Evolutionary conservation across 169 alveolate genomes (phyloP).

Genomic region (Cystoisospora suis): DNA sequence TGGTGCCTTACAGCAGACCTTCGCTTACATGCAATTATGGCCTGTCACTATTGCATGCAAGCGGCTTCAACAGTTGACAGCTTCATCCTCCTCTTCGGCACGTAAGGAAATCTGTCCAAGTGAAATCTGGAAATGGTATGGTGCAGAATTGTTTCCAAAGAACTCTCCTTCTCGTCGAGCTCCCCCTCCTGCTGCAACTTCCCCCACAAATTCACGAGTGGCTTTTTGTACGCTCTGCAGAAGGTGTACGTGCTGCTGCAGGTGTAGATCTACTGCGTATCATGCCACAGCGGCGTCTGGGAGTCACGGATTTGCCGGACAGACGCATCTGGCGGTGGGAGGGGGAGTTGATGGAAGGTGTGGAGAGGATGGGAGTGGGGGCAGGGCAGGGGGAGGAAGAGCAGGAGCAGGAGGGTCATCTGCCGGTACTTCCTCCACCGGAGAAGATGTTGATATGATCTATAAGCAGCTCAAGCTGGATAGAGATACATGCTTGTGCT

Average conservation of each 20-base stretch:
- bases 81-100: constrained; percentile 40
- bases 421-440: no score
- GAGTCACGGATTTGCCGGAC: neutral
- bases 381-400: neutral
- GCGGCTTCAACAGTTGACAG: constrained; percentile 43
- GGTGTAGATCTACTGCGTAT: constrained; percentile 31
- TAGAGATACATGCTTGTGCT: constrained; percentile 47
- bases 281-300: constrained; percentile 4
- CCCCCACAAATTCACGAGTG: constrained; percentile 3
- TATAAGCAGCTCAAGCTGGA: neutral
- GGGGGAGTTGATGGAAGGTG: neutral
- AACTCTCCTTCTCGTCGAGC: neutral
- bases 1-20: constrained; percentile 83
- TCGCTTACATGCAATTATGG: constrained; percentile 86
- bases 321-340: neutral
- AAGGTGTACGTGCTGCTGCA: constrained; percentile 59
- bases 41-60: constrained; percentile 77
- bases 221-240: constrained; percentile 48
- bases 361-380: neutral
- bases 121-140: constrained; percentile 55
- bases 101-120: constrained; percentile 32
- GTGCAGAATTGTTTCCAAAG: constrained; percentile 58
- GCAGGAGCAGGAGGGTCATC: neutral
- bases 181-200: constrained; percentile 5
- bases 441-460: constrained; percentile 24